Base-by-base conservation (phyloP, 148 eudicot genomes). In the Chenopodium suecicum region DNA sequence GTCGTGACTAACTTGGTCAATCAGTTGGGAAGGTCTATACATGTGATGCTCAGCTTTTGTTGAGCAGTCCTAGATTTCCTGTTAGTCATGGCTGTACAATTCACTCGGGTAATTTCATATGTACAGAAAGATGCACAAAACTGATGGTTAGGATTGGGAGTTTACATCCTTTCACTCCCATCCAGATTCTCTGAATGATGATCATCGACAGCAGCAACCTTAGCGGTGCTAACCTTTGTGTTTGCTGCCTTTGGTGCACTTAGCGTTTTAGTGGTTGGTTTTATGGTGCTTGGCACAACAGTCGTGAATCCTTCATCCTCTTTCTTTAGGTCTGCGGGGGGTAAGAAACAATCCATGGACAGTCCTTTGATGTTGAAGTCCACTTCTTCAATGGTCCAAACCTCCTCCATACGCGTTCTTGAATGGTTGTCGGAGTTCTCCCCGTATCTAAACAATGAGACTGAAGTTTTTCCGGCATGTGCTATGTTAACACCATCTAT, bases 301-400 rank as follows among this genome's bases (percentile, higher is more conserved):
- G 71, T 79, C 19, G 82, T 77, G 72, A 80, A 80, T 4, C 58
- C 86, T 48, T 92, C 96, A 2, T 92, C 97, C 48, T 89, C 91
- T 75, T 85, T 93, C 81, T 89, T 91, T 41, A 93, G 73, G 75
- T 93, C 98, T 58, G 92, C 88, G 0, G 98, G 98, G 29, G 98
- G 94, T 85, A 95, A 78, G 80, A 95, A 93, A 73, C 92, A 93
- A 25, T 92, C 96, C 81, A 74, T 87, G 9, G 93, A 89, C 81
- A 95, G 69, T 10, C 98, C 98, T 79, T 84, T 91, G 13, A 95
- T 88, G 84, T 95, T 95, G 65, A 95, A 95, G 73, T 87, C 98
- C 0, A 95, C 98, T 83, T 95, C 98, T 78, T 92, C 98, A 47
- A 95, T 92, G 0, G 85, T 86, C 97, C 98, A 95, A 14, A 89